Percentiles rank a stretch among this genome's conserved stretches.
Evolutionary conservation across 306 rosid species (phyloP).

Genomic region (Abrus precatorius): DNA sequence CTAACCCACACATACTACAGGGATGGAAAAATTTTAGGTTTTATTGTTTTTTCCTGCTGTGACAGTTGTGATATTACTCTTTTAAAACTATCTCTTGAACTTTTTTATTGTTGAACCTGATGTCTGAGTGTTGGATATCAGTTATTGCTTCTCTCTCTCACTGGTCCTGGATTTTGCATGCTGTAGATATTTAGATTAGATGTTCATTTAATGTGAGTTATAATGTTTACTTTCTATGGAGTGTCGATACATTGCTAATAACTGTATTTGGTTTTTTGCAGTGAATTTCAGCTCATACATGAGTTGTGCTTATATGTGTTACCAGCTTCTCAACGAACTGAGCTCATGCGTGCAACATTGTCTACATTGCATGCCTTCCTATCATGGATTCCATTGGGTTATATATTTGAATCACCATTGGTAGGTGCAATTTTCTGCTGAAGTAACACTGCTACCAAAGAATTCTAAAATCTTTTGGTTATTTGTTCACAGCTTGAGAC

Average conservation of each 20-base stretch:
- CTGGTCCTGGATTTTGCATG: not conserved
- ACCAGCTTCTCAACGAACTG: conserved; percentile 85
- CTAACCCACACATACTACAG: not conserved
- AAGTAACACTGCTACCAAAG: conserved; percentile 16
- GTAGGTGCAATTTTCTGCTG: conserved; percentile 54
- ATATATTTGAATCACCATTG: conserved; percentile 88
- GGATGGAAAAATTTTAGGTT: not conserved
- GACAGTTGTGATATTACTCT: not conserved
- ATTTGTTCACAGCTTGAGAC: conserved; percentile 78
- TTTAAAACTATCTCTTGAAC: not conserved
- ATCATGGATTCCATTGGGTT: conserved; percentile 95
- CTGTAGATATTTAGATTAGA: not conserved
- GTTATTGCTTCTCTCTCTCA: conserved; percentile 18
- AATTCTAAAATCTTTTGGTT: conserved; percentile 33
- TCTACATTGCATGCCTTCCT: conserved; percentile 92
- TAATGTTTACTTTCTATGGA: not conserved
- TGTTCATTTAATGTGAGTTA: not conserved
- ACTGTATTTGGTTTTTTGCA: conserved; percentile 56
- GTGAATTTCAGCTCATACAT: conserved; percentile 95
- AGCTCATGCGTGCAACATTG: conserved; percentile 84
- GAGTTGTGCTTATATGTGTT: conserved; percentile 92
- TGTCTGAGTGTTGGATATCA: conserved; percentile 4
- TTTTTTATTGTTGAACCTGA: conserved; percentile 27
- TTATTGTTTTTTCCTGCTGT: not conserved
- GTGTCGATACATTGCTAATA: conserved; percentile 37